Base-by-base conservation (phyloP, 208 protist species). In the Trypanosoma mega region DNA sequence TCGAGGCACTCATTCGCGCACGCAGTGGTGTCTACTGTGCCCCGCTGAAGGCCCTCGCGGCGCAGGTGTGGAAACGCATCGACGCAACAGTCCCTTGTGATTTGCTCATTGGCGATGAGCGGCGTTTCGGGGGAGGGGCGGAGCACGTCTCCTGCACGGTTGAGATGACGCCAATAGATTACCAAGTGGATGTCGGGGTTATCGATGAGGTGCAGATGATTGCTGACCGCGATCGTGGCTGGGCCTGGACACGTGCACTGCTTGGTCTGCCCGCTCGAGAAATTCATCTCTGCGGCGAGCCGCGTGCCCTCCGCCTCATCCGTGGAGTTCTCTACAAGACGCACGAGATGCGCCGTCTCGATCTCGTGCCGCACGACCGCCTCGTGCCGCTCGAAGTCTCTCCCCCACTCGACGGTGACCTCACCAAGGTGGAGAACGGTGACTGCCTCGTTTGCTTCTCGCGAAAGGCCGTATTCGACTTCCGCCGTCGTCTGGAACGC, bases 161-260 rank as follows among this genome's bases (percentile, higher is more conserved):
- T 1, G 89, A 95, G 71, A 97, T 97, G 96, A 80, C 76, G 16
- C 85, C 82, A 9, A 41, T 93, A 5, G 82, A 91, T 59, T 46
- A 80, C 31, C 52, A 67, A 9, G 74, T 93, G 26, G 90, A 98
- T 51, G 89, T 97, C 7, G 91, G 68, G 12, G 90, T 97, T 11
- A 92, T 98, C 56, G 93, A 98, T 61, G 93, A 98, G 68, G 82
- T 98, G n/a, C 97, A 98, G 79, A 92, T 98, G 79, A 85, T 98
- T 29, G 78, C 60, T 9, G 90, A 97, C 65, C 47, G 63, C 36
- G 85, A 97, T 39, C 78, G 97, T 12, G 97, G 97, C 24, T 96
- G 92, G 90, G 94, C 95, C 3, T 98, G 94, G 94, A 97, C 93
- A n/a, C 84, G 88, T 24, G 95, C 94, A 2, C 63, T 98, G 34